Conservation (phyloP, 2,329 filamentous ascomycete species). For the Xylariaceae sp. region DNA sequence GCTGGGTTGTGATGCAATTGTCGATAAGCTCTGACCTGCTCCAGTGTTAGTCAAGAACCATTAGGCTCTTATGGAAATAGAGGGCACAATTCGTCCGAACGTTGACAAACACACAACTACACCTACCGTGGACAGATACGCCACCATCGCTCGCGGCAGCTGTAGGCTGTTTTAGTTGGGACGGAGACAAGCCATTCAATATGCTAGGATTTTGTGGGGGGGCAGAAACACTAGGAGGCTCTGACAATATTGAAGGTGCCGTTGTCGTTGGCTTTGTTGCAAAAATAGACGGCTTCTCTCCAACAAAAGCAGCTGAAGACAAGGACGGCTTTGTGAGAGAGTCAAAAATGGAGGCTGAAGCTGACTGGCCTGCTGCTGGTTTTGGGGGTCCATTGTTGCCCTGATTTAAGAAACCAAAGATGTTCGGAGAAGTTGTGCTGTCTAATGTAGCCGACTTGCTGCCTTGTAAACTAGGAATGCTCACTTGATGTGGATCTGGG, state of each 20-base stretch:
- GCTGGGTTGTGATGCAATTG: not conserved
- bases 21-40: not conserved
- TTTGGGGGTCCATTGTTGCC: not conserved
- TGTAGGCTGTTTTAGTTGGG: not conserved
- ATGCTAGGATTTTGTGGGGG: constrained; percentile 1
- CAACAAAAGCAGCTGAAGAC: not conserved
- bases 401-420: constrained; percentile 6
- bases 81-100: not conserved
- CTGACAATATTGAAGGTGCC: not conserved
- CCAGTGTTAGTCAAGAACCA: constrained; percentile 3
- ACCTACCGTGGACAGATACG: constrained; percentile 10
- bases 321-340: constrained; percentile 6
- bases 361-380: not conserved
- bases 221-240: constrained; percentile 1
- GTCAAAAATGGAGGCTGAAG: not conserved
- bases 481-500: not conserved
- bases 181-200: not conserved
- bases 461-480: not conserved
- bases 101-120: not conserved
- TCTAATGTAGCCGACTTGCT: not conserved
- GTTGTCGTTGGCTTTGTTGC: not conserved
- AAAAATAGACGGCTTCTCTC: not conserved
- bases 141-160: not conserved
- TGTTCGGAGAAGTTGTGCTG: not conserved
- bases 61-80: not conserved